Percentiles rank a stretch among this genome's conserved stretches.
Conservation (phyloP, 352 stramenopile genomes). For the Phytophthora capsici region DNA sequence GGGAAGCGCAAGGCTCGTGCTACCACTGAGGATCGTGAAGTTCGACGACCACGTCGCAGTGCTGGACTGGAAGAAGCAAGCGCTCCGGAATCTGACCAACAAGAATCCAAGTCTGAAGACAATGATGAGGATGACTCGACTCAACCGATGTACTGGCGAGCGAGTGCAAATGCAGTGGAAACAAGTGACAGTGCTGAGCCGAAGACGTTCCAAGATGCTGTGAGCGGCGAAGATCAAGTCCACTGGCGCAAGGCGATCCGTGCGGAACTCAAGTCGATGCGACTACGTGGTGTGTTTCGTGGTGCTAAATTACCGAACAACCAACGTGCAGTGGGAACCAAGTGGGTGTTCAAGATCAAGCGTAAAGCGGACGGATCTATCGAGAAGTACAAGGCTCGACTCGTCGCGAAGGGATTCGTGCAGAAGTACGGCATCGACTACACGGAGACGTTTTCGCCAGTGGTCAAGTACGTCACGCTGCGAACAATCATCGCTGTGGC, state of each 20-base stretch:
- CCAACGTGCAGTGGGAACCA: conserved; percentile 19
- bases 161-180: too few species aligned
- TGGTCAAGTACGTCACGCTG: background rate
- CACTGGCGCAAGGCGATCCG: conserved; percentile 24
- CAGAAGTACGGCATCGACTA: conserved; percentile 50
- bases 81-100: too few species aligned
- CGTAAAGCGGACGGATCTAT: conserved; percentile 43
- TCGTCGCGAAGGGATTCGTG: conserved; percentile 17
- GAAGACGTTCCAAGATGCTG: conserved; percentile 14
- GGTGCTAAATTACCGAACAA: conserved; percentile 6
- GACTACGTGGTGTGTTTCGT: conserved; percentile 22
- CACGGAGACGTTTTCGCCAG: conserved; percentile 3
- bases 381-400: conserved; percentile 51
- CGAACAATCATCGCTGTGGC: background rate
- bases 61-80: too few species aligned
- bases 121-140: too few species aligned
- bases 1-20: too few species aligned
- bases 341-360: conserved; percentile 54
- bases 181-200: background rate
- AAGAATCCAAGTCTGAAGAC: too few species aligned
- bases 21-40: too few species aligned
- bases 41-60: too few species aligned
- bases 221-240: conserved; percentile 18
- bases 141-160: too few species aligned
- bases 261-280: conserved; percentile 19